Evolutionary conservation across 2,329 filamentous ascomycete genomes (phyloP), one percentile per base, ranked within the genome.

Genomic region (Fusarium decemcellulare): DNA sequence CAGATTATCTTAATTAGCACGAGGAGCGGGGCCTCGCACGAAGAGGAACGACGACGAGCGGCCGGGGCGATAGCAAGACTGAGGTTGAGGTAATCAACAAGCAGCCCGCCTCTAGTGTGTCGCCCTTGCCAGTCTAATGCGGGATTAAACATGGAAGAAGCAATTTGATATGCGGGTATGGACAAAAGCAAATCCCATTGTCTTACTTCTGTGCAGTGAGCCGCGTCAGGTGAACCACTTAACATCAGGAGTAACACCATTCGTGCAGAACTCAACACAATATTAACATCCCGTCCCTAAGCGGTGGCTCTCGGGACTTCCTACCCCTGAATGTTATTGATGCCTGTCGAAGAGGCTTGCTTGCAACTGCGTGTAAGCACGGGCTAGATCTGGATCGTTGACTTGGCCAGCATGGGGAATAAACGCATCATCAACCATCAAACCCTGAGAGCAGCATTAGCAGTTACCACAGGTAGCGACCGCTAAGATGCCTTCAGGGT

Each of bases 131-230:
- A 52, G 36, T 56, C 53, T 47, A 47, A 56, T 47, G 53, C 23
- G 53, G 32, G n/a, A 40, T 48, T 43, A 48, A 30, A 32, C 34
- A 39, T 27, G 54, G n/a, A 56, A 57, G 48, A 59, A 52, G 46
- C 16, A 51, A 59, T 43, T 16, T 37, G 8, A 32, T 16, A 29
- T 43, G 15, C n/a, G 43, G 37, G 18, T 29, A 59, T 59, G 36
- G 55, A 46, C 16, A 52, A 59, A 58, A 43, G 56, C 46, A 59
- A 52, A 44, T 48, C 36, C 46, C 46, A 52, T 51, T 51, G 56
- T 51, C 46, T 51, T 43, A 42, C 37, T n/a, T n/a, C 36, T 8
- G 8, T 54, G 54, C 44, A 58, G 32, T 30, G 29, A 42, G 55
- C 44, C 44, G 44, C 44, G 8, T 29, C 34, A 16, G 36, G 16